phyloP scores from a whole-genome alignment of 345 rosid genomes.

The Pistacia atlantica region DNA sequence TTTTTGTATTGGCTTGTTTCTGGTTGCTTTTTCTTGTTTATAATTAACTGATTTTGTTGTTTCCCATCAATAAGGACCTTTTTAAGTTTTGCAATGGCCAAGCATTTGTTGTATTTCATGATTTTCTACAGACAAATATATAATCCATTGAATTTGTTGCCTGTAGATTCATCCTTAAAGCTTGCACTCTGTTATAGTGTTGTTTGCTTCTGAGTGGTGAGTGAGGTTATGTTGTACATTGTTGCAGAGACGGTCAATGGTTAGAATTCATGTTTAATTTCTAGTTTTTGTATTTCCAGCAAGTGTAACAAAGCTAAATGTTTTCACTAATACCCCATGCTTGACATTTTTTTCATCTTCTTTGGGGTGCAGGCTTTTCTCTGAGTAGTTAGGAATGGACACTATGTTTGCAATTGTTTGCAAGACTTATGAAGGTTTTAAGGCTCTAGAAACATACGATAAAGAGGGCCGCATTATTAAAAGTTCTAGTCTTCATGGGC shows the following conservation, averaged over 20 bases:
- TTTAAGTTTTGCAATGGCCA: background rate
- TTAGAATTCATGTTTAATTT: background rate
- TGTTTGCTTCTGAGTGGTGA: background rate
- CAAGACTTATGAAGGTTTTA: constrained; percentile 53
- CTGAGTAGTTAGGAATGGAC: constrained; percentile 75
- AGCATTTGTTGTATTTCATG: background rate
- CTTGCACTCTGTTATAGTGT: background rate
- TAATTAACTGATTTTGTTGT: background rate
- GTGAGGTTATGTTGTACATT: constrained; percentile 8
- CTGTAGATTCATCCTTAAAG: background rate
- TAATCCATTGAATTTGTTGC: background rate
- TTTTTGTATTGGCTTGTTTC: background rate
- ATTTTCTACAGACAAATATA: background rate
- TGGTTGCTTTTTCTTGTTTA: background rate
- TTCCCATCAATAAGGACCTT: background rate
- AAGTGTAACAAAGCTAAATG: background rate
- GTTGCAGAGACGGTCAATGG: background rate
- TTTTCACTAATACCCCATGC: constrained; percentile 12
- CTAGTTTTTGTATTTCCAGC: background rate
- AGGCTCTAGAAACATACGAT: constrained; percentile 58
- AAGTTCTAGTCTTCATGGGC: constrained; percentile 73
- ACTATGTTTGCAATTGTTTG: constrained; percentile 88
- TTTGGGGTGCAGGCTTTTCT: constrained; percentile 54
- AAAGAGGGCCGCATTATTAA: constrained; percentile 57
- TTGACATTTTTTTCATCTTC: constrained; percentile 14